Evolutionary conservation across 352 stramenopile genomes (phyloP).

Genomic region (Thalassiosira mediterranea): DNA sequence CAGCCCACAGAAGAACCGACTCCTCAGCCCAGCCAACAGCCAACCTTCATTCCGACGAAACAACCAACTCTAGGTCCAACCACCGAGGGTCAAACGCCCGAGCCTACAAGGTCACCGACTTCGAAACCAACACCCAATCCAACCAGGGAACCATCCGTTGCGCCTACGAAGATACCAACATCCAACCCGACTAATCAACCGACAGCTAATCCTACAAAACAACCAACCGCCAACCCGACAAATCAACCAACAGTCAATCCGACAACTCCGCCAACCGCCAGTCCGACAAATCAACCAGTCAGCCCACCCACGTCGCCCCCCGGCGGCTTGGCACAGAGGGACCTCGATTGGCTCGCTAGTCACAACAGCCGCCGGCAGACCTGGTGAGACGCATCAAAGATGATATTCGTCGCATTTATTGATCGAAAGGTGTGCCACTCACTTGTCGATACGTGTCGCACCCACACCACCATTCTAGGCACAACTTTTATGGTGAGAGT

Average conservation of each 20-base stretch:
- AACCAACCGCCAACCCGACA: neutral
- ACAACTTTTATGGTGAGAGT: conserved; percentile 4
- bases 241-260: neutral
- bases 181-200: no score
- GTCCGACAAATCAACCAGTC: neutral
- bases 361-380: conserved; percentile 18
- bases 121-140: neutral
- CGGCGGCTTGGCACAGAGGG: conserved; percentile 2
- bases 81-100: neutral
- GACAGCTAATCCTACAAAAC: neutral
- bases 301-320: neutral
- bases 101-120: conserved; percentile 5
- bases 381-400: no score
- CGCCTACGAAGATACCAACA: no score
- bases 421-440: no score
- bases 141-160: no score
- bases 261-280: conserved; percentile 1
- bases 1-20: no score
- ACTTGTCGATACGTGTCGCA: no score
- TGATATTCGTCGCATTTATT: no score
- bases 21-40: no score
- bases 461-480: no score
- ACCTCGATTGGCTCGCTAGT: conserved; percentile 15
- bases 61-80: neutral
- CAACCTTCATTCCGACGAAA: neutral